Percentiles rank a stretch among this genome's conserved stretches.
These are phyloP conservation scores for Kwoniella botswanensis DNA, from an alignment of 768 basidiomycete species.

Conservation along the genomic window DNA sequence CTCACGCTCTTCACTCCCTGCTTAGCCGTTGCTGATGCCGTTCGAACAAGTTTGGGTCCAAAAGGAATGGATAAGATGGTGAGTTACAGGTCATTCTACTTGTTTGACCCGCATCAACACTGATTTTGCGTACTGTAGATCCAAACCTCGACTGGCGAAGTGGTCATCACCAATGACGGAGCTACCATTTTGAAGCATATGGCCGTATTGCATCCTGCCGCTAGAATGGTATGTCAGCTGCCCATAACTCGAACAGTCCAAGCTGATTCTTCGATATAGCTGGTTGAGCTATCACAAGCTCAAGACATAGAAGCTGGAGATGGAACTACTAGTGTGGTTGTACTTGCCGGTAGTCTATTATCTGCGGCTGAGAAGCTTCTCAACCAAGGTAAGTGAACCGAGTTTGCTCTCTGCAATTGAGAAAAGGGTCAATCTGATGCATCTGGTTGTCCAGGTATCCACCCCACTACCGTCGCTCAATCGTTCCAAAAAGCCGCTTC, in stretches of 20 bases:
- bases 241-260: not conserved
- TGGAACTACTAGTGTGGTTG: constrained; percentile 96
- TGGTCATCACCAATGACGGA: constrained; percentile 97
- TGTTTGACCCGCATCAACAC: not conserved
- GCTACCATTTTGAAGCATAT: constrained; percentile 92
- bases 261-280: constrained; percentile 62
- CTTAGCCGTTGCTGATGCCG: constrained; percentile 93
- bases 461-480: constrained; percentile 96
- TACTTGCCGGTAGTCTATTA: constrained; percentile 89
- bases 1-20: not conserved
- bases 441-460: constrained; percentile 64
- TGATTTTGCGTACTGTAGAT: constrained; percentile 65
- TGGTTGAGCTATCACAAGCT: constrained; percentile 95
- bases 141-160: constrained; percentile 93
- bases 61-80: constrained; percentile 99
- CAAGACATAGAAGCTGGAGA: constrained; percentile 99
- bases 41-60: constrained; percentile 93
- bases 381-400: constrained; percentile 67
- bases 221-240: constrained; percentile 79
- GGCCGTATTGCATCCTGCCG: constrained; percentile 95
- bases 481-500: constrained; percentile 88
- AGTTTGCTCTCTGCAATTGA: constrained; percentile 23
- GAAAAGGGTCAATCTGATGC: not conserved
- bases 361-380: constrained; percentile 97
- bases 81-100: constrained; percentile 28